phyloP scores from a whole-genome alignment of 2,329 filamentous ascomycete genomes.

The Ramularia endophylla region DNA sequence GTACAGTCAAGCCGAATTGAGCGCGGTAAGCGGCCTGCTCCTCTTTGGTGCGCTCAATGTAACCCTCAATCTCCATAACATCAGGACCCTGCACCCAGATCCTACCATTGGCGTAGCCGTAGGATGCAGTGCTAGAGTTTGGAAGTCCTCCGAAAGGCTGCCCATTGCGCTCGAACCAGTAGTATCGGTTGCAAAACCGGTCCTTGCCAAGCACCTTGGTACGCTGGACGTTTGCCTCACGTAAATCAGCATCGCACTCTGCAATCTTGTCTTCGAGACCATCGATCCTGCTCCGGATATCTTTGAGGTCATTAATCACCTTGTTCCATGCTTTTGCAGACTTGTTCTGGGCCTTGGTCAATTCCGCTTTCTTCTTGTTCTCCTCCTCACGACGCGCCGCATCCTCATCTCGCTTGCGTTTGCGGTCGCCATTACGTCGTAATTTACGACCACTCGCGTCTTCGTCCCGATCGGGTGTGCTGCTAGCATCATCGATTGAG shows the following conservation, averaged over 20 bases:
- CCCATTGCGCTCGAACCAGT: slow-evolving; percentile 98
- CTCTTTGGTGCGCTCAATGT: slow-evolving; percentile 69
- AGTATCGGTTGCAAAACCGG: slow-evolving; percentile 96
- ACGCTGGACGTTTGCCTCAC: slow-evolving; percentile 87
- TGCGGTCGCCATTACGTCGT: slow-evolving; percentile 54
- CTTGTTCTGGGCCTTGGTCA: slow-evolving; percentile 57
- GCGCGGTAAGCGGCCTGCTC: slow-evolving; percentile 69
- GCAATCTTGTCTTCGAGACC: slow-evolving; percentile 81
- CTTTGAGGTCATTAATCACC: slow-evolving; percentile 80
- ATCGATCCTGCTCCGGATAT: slow-evolving; percentile 73
- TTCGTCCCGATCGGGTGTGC: slow-evolving; percentile 54
- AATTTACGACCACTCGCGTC: slow-evolving; percentile 58
- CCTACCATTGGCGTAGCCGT: slow-evolving; percentile 87
- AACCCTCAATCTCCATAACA: slow-evolving; percentile 77
- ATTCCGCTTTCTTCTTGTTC: slow-evolving; percentile 52
- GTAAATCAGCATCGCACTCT: slow-evolving; percentile 81
- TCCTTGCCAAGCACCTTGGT: slow-evolving; percentile 88
- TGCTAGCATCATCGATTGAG: slow-evolving; percentile 54
- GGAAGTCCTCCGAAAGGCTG: slow-evolving; percentile 93
- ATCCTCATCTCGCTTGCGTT: slow-evolving; percentile 51
- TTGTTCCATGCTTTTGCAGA: slow-evolving; percentile 87
- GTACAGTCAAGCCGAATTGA: slow-evolving; percentile 74
- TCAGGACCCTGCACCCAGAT: slow-evolving; percentile 97
- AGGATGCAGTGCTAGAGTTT: slow-evolving; percentile 77
- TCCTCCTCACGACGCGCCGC: slow-evolving; percentile 62